Percentiles rank a stretch among this genome's conserved stretches.
These are phyloP conservation scores for Cucumis hystrix DNA, from an alignment of 306 rosid genomes.

Conservation along the genomic window DNA sequence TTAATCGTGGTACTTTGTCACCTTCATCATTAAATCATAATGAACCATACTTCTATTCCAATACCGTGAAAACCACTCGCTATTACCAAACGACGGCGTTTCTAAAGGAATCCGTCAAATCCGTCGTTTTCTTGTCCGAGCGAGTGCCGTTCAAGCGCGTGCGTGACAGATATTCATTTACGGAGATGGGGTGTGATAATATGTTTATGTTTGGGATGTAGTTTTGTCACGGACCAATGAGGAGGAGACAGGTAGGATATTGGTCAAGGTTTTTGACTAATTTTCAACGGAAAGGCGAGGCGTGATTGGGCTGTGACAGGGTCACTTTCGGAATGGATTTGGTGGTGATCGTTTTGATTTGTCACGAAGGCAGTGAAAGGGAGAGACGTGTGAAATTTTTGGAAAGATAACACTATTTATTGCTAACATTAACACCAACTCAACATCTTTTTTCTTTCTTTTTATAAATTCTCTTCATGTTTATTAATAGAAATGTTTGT, in stretches of 20 bases:
- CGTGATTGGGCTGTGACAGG: neutral
- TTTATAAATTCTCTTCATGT: neutral
- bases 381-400: neutral
- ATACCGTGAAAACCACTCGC: neutral
- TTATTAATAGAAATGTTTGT: neutral
- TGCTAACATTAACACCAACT: neutral
- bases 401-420: neutral
- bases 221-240: neutral
- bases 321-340: neutral
- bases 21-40: slow-evolving; percentile 5
- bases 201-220: neutral
- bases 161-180: neutral
- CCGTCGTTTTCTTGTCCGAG: neutral
- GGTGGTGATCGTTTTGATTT: neutral
- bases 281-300: neutral
- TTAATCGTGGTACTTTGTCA: slow-evolving; percentile 4
- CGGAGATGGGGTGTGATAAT: neutral
- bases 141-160: neutral
- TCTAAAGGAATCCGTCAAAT: too few relatives aligned
- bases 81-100: neutral
- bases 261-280: neutral
- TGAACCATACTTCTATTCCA: neutral
- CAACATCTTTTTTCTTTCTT: neutral
- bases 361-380: neutral
- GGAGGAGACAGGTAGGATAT: neutral